A percentile compares a stretch with the other conserved stretches of the same genome.
Conservation (phyloP, 306 rosid species). For the Cucumis melo region DNA sequence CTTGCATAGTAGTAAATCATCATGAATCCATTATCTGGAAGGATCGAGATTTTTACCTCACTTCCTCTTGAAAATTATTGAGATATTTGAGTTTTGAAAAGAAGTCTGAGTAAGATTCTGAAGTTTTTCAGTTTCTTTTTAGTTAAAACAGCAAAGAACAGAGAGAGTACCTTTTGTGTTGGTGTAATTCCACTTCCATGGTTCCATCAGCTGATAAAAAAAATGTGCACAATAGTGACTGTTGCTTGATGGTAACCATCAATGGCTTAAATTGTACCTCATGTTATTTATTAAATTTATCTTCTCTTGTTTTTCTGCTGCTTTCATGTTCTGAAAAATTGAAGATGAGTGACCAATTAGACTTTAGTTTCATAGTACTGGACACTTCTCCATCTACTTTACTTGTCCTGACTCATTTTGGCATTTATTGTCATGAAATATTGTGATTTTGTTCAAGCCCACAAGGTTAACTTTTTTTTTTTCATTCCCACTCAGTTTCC, state of each 20-base stretch:
- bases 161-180: no score
- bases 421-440: not conserved
- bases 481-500: not conserved
- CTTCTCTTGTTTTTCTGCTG: not conserved
- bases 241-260: conserved; percentile 9
- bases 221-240: not conserved
- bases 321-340: not conserved
- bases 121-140: not conserved
- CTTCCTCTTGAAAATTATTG: not conserved
- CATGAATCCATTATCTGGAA: not conserved
- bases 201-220: not conserved
- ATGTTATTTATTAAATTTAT: not conserved
- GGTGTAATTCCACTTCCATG: not conserved
- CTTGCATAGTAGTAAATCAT: not conserved
- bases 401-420: not conserved
- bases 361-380: not conserved
- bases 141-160: not conserved
- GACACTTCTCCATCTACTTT: not conserved
- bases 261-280: not conserved
- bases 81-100: not conserved
- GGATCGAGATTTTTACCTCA: not conserved
- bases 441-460: not conserved
- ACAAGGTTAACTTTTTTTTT: not conserved
- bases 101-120: not conserved
- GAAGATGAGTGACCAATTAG: not conserved